Percentiles rank a stretch among this genome's conserved stretches.
These are phyloP conservation scores for Filobasidium wieringae DNA, from an alignment of 768 basidiomycete genomes.

Conservation along the genomic window DNA sequence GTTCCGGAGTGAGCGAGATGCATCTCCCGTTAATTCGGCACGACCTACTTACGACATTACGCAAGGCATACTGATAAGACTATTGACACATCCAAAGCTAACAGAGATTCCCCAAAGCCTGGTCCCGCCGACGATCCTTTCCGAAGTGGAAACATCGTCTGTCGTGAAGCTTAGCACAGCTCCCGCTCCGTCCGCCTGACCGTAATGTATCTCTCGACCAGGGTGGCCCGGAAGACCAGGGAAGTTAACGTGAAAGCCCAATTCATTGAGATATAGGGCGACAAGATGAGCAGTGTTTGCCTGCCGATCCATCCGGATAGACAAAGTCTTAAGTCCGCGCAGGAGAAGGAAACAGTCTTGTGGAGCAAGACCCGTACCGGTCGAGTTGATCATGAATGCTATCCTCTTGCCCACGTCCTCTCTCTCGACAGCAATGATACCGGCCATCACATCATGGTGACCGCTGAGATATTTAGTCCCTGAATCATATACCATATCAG, in stretches of 20 bases:
- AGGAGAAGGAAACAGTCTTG: slow-evolving; percentile 94
- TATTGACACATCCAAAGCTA: slow-evolving; percentile 96
- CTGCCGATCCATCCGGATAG: slow-evolving; percentile 90
- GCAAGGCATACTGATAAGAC: slow-evolving; percentile 96
- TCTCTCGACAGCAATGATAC: slow-evolving; percentile 79
- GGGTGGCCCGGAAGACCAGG: slow-evolving; percentile 77
- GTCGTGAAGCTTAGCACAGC: slow-evolving; percentile 93
- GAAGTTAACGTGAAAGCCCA: slow-evolving; percentile 86
- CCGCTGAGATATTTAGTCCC: slow-evolving; percentile 96
- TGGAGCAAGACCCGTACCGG: slow-evolving; percentile 87
- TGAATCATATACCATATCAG: slow-evolving; percentile 94
- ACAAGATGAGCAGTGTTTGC: slow-evolving; percentile 70
- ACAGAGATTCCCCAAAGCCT: slow-evolving; percentile 95
- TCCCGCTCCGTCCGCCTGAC: slow-evolving; percentile 80
- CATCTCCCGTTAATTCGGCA: background rate
- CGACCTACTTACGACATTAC: slow-evolving; percentile 81
- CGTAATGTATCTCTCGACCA: slow-evolving; percentile 72
- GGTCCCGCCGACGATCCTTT: slow-evolving; percentile 82
- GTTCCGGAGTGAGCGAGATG: background rate
- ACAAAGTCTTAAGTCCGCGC: slow-evolving; percentile 89
- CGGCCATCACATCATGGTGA: slow-evolving; percentile 99
- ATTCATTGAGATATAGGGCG: slow-evolving; percentile 66
- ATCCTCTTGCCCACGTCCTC: slow-evolving; percentile 84
- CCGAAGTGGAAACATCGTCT: slow-evolving; percentile 76
- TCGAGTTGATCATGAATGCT: slow-evolving; percentile 79